These are phyloP conservation scores for Begonia loranthoides DNA, from an alignment of 306 rosid genomes.

Conservation along the genomic window DNA sequence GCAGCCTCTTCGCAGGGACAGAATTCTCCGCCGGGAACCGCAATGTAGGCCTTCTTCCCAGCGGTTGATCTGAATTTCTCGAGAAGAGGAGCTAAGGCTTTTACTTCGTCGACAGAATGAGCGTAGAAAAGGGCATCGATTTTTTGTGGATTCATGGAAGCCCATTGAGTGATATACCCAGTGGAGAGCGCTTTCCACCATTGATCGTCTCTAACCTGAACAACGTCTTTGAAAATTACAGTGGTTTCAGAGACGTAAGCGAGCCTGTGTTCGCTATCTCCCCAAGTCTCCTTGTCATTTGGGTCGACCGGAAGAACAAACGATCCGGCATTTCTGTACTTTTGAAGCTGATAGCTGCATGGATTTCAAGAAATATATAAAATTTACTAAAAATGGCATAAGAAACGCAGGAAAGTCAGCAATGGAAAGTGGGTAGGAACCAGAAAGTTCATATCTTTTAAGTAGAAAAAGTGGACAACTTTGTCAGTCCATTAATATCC, in stretches of 20 bases:
- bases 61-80: slow-evolving; percentile 65
- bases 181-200: slow-evolving; percentile 96
- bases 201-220: slow-evolving; percentile 88
- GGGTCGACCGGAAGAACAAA: slow-evolving; percentile 85
- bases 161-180: slow-evolving; percentile 91
- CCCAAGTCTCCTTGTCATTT: slow-evolving; percentile 92
- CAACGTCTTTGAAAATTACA: slow-evolving; percentile 84
- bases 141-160: slow-evolving; percentile 87
- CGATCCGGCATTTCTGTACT: slow-evolving; percentile 82
- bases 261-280: slow-evolving; percentile 91
- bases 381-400: too few relatives aligned
- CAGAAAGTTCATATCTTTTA: too few relatives aligned
- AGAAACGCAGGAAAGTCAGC: too few relatives aligned
- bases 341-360: slow-evolving; percentile 85
- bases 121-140: slow-evolving; percentile 88
- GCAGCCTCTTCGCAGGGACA: slow-evolving; percentile 80
- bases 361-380: neutral
- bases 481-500: too few relatives aligned
- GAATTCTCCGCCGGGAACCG: slow-evolving; percentile 54
- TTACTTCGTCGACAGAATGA: slow-evolving; percentile 61
- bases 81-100: slow-evolving; percentile 72
- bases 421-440: too few relatives aligned
- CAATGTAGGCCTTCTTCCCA: slow-evolving; percentile 81
- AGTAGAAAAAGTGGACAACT: too few relatives aligned
- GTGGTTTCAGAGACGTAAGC: slow-evolving; percentile 97